Evolutionary conservation across 192 early-diverging fungal species (phyloP).

Genomic region (Dissophora globulifera): DNA sequence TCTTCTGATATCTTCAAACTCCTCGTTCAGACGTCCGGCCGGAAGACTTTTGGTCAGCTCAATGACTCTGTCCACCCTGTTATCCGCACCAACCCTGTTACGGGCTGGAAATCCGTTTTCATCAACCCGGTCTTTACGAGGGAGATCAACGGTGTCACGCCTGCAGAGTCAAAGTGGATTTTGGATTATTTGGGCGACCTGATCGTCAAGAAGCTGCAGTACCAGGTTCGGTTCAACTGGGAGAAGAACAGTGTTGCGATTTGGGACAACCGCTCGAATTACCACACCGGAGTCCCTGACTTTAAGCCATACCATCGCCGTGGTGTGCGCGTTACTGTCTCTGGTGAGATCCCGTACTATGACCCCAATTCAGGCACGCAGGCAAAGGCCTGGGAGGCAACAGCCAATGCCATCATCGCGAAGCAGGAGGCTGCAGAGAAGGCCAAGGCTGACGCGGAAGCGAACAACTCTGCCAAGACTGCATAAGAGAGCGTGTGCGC

Average conservation of each 20-base stretch:
- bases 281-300: constrained; percentile 60
- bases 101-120: constrained; percentile 73
- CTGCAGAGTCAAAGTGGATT: constrained; percentile 64
- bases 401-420: constrained; percentile 37
- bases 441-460: no score
- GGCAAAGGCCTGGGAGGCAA: constrained; percentile 37
- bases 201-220: constrained; percentile 61
- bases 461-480: no score
- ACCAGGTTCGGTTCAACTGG: constrained; percentile 68
- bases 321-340: constrained; percentile 41
- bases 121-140: constrained; percentile 73
- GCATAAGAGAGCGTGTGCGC: no score
- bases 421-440: constrained; percentile 44
- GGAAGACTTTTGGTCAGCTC: constrained; percentile 51
- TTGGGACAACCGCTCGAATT: constrained; percentile 72
- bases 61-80: constrained; percentile 54
- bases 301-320: constrained; percentile 42
- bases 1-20: constrained; percentile 49
- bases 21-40: no score
- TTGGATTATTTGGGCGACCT: constrained; percentile 68
- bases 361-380: constrained; percentile 33
- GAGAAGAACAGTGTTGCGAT: constrained; percentile 70
- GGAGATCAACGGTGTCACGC: constrained; percentile 61
- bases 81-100: constrained; percentile 76
- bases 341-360: constrained; percentile 42